Base-by-base conservation (phyloP, 306 rosid genomes). In the Casuarina glauca region DNA sequence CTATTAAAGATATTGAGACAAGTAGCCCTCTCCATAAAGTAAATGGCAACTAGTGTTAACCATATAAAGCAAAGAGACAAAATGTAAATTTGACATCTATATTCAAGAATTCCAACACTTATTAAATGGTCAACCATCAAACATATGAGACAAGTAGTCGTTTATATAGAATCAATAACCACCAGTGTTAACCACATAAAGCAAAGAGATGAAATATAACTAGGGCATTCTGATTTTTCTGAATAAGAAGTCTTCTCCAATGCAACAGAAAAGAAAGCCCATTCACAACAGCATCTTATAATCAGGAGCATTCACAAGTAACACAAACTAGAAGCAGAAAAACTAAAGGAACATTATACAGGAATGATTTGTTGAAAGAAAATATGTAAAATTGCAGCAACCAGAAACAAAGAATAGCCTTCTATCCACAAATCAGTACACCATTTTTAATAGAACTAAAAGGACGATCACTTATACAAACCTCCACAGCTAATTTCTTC, bases 111-210 rank as follows among this genome's bases (percentile, higher is more conserved):
- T 67, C 8, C 54, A 16, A 19, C 61, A 63, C 19, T 48, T 61
- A 12, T 16, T 32, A 66, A 54, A 73, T 70, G 42, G 73, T 17
- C 60, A 73, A 54, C 62, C 39, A 75, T 74, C 70, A 62, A 58
- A 48, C 51, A 9, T 48, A 48, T 48, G 51, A 2, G 13, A 48
- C 13, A 9, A 48, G 51, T 2, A 9, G 51, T 48, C 11, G 3
- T 48, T 13, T 48, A 10, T 48, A 8, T 48, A 48, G 11, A 48
- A 48, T 2, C 9, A 48, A 48, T 9, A 48, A 48, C 51, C 9
- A 48, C 51, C 51, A 9, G 5, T 58, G 2, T 58, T 38, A 57
- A 19, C 64, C 35, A 58, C 64, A 58, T 26, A 26, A 26, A 58
- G 64, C 63, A 20, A 58, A 20, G 64, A 20, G 35, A 58, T 58